Evolutionary conservation across 177 flowering plant genomes (phyloP).

Genomic region (Vitis hybrid): DNA sequence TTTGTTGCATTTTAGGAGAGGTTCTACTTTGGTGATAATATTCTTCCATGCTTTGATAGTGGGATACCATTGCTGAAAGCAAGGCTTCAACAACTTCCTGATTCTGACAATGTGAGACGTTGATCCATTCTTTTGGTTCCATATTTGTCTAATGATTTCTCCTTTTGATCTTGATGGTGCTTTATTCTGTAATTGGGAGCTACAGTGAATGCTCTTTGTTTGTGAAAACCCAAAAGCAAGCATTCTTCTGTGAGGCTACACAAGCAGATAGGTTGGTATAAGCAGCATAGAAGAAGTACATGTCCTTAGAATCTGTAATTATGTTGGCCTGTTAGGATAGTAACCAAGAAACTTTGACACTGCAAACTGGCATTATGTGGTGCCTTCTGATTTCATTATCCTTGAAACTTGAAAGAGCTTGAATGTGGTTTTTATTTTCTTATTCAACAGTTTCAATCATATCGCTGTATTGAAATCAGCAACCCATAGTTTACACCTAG

Average conservation of each 20-base stretch:
- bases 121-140: neutral
- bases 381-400: neutral
- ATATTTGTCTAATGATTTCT: neutral
- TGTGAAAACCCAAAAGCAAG: neutral
- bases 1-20: conserved; percentile 62
- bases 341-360: neutral
- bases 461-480: neutral
- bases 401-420: neutral
- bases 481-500: neutral
- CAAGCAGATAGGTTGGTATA: neutral
- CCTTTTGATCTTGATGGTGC: neutral
- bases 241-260: neutral
- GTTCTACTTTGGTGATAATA: conserved; percentile 95
- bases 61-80: conserved; percentile 89
- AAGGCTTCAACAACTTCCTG: conserved; percentile 92
- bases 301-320: too few species aligned
- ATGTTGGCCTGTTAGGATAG: neutral
- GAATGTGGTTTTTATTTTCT: neutral
- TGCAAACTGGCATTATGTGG: neutral
- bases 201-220: neutral
- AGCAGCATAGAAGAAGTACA: too few species aligned
- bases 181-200: too few species aligned
- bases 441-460: neutral
- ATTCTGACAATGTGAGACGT: conserved; percentile 83
- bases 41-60: conserved; percentile 96